Base-by-base conservation (phyloP, 2,329 filamentous ascomycete genomes). In the Fusarium globosum region DNA sequence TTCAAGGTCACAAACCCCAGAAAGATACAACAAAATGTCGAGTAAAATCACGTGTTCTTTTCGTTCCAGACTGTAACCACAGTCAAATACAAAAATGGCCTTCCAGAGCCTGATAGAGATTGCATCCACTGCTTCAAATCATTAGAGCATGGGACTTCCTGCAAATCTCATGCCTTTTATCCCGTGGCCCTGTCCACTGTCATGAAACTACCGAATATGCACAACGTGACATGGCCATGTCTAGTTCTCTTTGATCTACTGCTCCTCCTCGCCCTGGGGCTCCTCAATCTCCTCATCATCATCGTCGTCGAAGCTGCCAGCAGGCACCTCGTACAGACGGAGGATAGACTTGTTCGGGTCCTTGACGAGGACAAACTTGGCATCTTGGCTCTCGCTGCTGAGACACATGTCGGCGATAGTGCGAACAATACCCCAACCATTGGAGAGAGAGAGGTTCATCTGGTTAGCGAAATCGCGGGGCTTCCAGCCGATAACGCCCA, bases 381-480 rank as follows among this genome's bases (percentile, higher is more conserved):
- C 93, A 77, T 95, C 92, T 52, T 91, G 93, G 78, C 94, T 92
- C 52, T 90, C 88, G 83, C 91, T 90, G 83, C 91, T 90, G 78
- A 95, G 88, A 79, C 92, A 93, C 93, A 98, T 97, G 84, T 99
- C 96, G 78, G 94, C 94, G 80, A 99, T 98, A 57, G 96, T 99
- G 76, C 96, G 94, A 68, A 99, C 96, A 76, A 99, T 98, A 83
- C 96, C 96, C 96, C 96, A 99, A 73, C 96, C 96, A 85, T 99
- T 99, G 85, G 93, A 93, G 65, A 98, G 89, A 79, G 95, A 97
- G 79, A 99, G 85, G 86, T 98, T 98, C 96, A 99, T 99, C 88
- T 99, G 96, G 80, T 90, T 89, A 72, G 96, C 96, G 78, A 99
- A 98, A 82, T 99, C 97, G 79, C 94, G 92, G 42, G 96, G 96